Evolutionary conservation across 495 filamentous ascomycete species (phyloP).

Genomic region (Podospora comata): DNA sequence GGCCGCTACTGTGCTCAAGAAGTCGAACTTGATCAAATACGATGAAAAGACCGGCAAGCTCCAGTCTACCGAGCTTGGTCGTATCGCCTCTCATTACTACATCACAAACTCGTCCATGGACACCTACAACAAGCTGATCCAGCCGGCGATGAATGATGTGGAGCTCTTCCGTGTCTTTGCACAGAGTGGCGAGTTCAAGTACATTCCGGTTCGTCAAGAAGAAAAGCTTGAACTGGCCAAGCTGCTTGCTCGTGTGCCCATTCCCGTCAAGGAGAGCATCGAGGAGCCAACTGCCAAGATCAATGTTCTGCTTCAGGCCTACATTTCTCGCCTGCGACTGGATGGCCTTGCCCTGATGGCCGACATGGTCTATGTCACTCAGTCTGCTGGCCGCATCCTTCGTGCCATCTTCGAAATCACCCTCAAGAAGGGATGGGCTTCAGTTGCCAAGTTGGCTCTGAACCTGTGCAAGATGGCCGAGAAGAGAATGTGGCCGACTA

Average conservation of each 20-base stretch:
- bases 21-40: slow-evolving; percentile 85
- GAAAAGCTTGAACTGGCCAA: slow-evolving; percentile 96
- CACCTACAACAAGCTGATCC: slow-evolving; percentile 92
- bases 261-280: slow-evolving; percentile 95
- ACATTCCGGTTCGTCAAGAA: slow-evolving; percentile 95
- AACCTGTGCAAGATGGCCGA: slow-evolving; percentile 99
- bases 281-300: slow-evolving; percentile 98
- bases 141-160: slow-evolving; percentile 84
- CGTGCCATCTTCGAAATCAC: slow-evolving; percentile 95
- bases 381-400: slow-evolving; percentile 93
- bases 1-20: slow-evolving; percentile 82
- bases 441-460: slow-evolving; percentile 86
- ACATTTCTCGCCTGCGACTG: slow-evolving; percentile 90
- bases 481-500: slow-evolving; percentile 98
- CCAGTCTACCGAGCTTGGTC: slow-evolving; percentile 88
- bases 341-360: slow-evolving; percentile 96
- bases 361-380: slow-evolving; percentile 97
- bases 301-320: slow-evolving; percentile 97
- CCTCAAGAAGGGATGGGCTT: slow-evolving; percentile 93
- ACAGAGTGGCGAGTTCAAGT: slow-evolving; percentile 97
- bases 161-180: slow-evolving; percentile 98
- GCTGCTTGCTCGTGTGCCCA: slow-evolving; percentile 80
- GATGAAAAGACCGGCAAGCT: slow-evolving; percentile 89
- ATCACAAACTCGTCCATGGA: slow-evolving; percentile 95
- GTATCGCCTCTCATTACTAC: slow-evolving; percentile 97